Percentiles rank a stretch among this genome's conserved stretches.
phyloP scores from a whole-genome alignment of 352 stramenopile genomes.

The Globisporangium irregulare region DNA sequence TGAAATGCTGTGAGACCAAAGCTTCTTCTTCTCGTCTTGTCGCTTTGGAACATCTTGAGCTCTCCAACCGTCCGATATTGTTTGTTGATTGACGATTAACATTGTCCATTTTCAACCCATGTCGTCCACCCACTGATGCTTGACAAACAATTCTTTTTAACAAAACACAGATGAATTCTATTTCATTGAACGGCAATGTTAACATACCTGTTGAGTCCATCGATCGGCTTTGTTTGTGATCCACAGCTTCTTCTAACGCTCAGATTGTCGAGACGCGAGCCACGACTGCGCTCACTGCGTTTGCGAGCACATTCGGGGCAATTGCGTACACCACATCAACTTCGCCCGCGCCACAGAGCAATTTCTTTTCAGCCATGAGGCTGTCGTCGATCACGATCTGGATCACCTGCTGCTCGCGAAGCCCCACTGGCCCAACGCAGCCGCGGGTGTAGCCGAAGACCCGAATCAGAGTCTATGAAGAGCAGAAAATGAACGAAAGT shows the following conservation, averaged over 20 bases:
- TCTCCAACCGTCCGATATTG: background rate
- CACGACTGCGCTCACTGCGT: slow-evolving; percentile 17
- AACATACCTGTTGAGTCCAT: background rate
- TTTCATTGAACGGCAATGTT: background rate
- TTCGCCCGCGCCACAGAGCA: slow-evolving; percentile 52
- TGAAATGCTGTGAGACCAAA: background rate
- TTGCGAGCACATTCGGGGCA: slow-evolving; percentile 14
- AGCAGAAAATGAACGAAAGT: slow-evolving; percentile 3
- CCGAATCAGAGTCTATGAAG: slow-evolving; percentile 44
- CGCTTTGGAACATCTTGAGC: background rate
- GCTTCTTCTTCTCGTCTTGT: background rate
- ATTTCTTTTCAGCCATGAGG: slow-evolving; percentile 21
- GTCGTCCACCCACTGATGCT: background rate
- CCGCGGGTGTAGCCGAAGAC: slow-evolving; percentile 67
- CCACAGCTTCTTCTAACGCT: background rate
- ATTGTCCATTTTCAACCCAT: background rate
- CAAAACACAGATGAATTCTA: background rate
- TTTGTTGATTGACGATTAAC: background rate
- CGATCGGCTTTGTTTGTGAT: background rate
- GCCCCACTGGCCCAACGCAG: slow-evolving; percentile 57
- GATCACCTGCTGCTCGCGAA: slow-evolving; percentile 46
- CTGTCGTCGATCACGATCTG: slow-evolving; percentile 49
- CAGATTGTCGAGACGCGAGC: slow-evolving; percentile 2
- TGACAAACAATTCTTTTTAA: background rate
- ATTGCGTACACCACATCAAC: slow-evolving; percentile 54